Conservation (phyloP, 495 filamentous ascomycete species). For the Penicillium bialowiezense region DNA sequence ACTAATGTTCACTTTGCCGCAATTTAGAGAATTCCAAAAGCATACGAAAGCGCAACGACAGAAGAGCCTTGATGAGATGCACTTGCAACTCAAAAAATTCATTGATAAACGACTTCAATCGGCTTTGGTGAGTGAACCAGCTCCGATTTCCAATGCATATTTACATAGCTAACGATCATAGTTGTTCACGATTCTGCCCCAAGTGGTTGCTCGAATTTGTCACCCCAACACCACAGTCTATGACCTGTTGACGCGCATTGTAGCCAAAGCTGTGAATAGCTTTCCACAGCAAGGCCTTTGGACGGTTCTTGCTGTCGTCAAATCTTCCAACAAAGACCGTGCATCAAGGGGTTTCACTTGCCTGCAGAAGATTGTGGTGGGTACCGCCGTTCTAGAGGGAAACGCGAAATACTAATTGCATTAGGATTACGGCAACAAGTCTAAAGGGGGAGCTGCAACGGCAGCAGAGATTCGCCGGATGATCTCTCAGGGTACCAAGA, state of each 20-base stretch:
- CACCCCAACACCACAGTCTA: conserved; percentile 78
- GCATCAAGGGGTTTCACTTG: conserved; percentile 46
- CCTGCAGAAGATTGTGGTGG: conserved; percentile 46
- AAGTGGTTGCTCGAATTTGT: conserved; percentile 88
- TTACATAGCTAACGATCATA: conserved; percentile 23
- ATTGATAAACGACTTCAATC: conserved; percentile 67
- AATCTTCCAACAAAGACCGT: conserved; percentile 51
- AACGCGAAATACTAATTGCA: conserved; percentile 11
- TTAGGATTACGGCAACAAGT: conserved; percentile 44
- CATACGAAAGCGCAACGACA: conserved; percentile 55
- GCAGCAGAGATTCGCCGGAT: conserved; percentile 60
- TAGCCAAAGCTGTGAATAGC: conserved; percentile 71
- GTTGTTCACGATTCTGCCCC: conserved; percentile 88
- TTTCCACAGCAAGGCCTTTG: conserved; percentile 93
- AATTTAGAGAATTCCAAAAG: conserved; percentile 51
- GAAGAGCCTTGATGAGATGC: conserved; percentile 66
- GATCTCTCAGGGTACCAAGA: conserved; percentile 73
- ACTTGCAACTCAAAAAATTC: conserved; percentile 70
- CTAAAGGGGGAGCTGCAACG: conserved; percentile 36
- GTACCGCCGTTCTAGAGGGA: neutral
- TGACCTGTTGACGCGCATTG: conserved; percentile 68
- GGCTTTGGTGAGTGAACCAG: conserved; percentile 51
- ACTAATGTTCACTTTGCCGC: conserved; percentile 4
- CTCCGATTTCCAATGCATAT: neutral
- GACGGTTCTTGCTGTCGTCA: conserved; percentile 81